Evolutionary conservation across 2,329 filamentous ascomycete species (phyloP).

Genomic region (Berkeleyomyces basicola): DNA sequence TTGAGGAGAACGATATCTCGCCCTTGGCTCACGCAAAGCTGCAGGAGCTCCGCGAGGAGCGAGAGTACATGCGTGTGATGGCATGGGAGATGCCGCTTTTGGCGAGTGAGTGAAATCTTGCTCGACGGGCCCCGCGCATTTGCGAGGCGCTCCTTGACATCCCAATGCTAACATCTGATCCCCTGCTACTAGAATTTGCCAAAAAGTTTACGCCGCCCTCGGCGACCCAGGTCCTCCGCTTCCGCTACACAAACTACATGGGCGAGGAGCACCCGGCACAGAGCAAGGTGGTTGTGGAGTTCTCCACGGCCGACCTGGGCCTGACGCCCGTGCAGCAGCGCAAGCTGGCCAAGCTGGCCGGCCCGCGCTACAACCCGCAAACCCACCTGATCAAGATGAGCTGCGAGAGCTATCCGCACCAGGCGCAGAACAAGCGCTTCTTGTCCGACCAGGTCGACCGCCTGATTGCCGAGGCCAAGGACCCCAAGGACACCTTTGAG

Average conservation of each 20-base stretch:
- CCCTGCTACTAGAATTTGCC: slow-evolving; percentile 46
- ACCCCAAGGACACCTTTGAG: slow-evolving; percentile 63
- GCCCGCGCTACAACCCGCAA: slow-evolving; percentile 72
- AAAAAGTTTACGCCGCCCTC: slow-evolving; percentile 64
- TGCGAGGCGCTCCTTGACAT: neutral
- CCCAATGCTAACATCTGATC: neutral
- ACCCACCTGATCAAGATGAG: slow-evolving; percentile 75
- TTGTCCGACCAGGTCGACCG: slow-evolving; percentile 61
- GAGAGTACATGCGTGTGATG: slow-evolving; percentile 72
- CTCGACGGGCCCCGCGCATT: neutral
- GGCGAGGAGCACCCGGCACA: slow-evolving; percentile 83
- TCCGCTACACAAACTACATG: slow-evolving; percentile 94
- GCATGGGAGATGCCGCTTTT: slow-evolving; percentile 95
- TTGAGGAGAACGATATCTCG: slow-evolving; percentile 70
- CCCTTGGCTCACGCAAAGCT: slow-evolving; percentile 71
- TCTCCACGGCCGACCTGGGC: slow-evolving; percentile 56
- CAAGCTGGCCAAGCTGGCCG: slow-evolving; percentile 80
- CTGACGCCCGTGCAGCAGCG: slow-evolving; percentile 50
- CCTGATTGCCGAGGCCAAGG: slow-evolving; percentile 60
- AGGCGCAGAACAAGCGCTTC: slow-evolving; percentile 95
- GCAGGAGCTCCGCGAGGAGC: slow-evolving; percentile 71
- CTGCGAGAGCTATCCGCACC: slow-evolving; percentile 72
- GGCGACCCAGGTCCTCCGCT: slow-evolving; percentile 57
- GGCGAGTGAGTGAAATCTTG: slow-evolving; percentile 46
- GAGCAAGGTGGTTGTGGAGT: slow-evolving; percentile 88